Conservation (phyloP, 495 filamentous ascomycete species). For the Talaromyces trachyspermus region DNA sequence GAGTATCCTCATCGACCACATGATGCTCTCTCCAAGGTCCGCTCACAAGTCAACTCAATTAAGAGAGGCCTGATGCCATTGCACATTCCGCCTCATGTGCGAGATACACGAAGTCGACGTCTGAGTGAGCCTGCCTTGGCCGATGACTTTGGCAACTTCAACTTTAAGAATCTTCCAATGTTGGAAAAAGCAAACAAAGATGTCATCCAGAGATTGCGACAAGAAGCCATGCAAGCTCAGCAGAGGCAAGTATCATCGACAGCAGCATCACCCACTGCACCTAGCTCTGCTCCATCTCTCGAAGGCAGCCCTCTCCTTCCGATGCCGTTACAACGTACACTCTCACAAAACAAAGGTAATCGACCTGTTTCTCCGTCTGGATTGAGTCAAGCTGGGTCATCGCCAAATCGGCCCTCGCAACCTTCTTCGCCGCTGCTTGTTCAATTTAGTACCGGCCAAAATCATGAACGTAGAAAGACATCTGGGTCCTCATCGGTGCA, state of each 20-base stretch:
- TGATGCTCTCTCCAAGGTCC: constrained; percentile 85
- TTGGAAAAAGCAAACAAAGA: constrained; percentile 98
- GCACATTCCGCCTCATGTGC: constrained; percentile 93
- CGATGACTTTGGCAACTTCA: constrained; percentile 94
- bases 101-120: constrained; percentile 75
- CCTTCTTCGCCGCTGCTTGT: constrained; percentile 91
- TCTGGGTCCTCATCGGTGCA: constrained; percentile 81
- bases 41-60: constrained; percentile 71
- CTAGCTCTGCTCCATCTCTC: constrained; percentile 52
- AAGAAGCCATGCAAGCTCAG: constrained; percentile 72
- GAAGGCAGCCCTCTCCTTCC: constrained; percentile 81
- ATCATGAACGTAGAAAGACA: constrained; percentile 65
- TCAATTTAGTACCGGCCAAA: constrained; percentile 79
- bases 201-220: constrained; percentile 88
- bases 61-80: constrained; percentile 91
- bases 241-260: constrained; percentile 27
- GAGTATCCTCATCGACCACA: constrained; percentile 71
- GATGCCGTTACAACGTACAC: constrained; percentile 71
- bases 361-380: constrained; percentile 81
- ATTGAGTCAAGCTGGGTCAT: constrained; percentile 70
- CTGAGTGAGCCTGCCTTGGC: constrained; percentile 81
- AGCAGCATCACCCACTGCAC: constrained; percentile 27
- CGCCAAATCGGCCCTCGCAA: constrained; percentile 80
- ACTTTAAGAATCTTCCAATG: constrained; percentile 95
- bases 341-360: constrained; percentile 72